Base-by-base conservation (phyloP, 2,329 filamentous ascomycete species). In the Clonostachys sp. region DNA sequence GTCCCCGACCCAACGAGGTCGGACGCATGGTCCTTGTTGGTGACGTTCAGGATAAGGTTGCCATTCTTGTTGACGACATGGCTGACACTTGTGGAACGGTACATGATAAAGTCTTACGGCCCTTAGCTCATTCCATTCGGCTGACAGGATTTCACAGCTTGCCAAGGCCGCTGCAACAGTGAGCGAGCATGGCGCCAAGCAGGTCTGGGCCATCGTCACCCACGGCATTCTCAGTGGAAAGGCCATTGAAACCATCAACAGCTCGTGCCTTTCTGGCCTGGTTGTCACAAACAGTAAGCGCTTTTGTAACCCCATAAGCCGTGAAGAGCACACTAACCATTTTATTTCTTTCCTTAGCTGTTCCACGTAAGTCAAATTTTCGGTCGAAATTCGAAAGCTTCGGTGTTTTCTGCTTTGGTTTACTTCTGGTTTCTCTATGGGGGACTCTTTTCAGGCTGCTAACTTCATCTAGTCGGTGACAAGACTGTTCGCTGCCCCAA, bases 11-110 rank as follows among this genome's bases (percentile, higher is more conserved):
- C 50, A 95, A 95, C 60, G 91, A 95, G 62, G 91, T 96, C 51
- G 90, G 87, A 10, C 86, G 89, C 59, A 95, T 96, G 90, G 89
- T 73, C 1, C 85, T 99, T n/a, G 92, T 97, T 45, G 94, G 94
- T 55, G 91, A 95, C 55, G 94, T 97, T 42, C 80, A 84, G 55
- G 88, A 89, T 71, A 94, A 94, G 73, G 85, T 92, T 33, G 92
- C 92, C 50, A 96, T 99, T 61, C 84, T 99, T 44, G 92, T 99
- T 46, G 92, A 97, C 65, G 92, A 97, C 65, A 96, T 97, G 90
- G 91, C 91, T 34, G 92, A 97, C 64, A 96, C 92, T 5, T 96
- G 91, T 66, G 91, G 91, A 56, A 96, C 90, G 38, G 66, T 69
- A 61, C 47, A 62, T 47, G 12, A 30, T 10, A 12, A 5, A 39